phyloP scores from a whole-genome alignment of 768 basidiomycete species.

The Phylloporus arenicola region DNA sequence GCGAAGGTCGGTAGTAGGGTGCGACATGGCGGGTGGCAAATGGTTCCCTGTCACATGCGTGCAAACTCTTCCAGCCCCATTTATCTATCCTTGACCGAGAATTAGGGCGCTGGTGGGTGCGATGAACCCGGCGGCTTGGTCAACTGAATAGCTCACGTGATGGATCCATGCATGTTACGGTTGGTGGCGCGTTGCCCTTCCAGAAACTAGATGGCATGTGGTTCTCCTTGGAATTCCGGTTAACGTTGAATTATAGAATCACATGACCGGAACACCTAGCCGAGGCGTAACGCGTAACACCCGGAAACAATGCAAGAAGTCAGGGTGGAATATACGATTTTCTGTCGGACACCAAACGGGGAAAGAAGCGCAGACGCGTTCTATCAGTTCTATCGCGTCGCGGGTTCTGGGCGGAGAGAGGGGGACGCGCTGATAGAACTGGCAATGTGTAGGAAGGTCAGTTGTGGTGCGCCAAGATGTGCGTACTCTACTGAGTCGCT shows the following conservation, averaged over 20 bases:
- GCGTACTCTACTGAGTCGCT: too few species aligned
- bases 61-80: not conserved
- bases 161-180: not conserved
- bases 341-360: not conserved
- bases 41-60: not conserved
- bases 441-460: not conserved
- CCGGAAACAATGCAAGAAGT: not conserved
- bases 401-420: not conserved
- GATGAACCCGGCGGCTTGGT: not conserved
- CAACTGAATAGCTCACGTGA: not conserved
- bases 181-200: not conserved
- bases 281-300: not conserved
- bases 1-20: too few species aligned
- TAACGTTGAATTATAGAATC: not conserved
- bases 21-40: too few species aligned
- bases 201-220: not conserved
- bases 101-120: not conserved
- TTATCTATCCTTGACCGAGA: not conserved
- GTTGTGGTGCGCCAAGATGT: too few species aligned
- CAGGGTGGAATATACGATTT: not conserved
- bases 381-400: not conserved
- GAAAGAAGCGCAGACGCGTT: not conserved
- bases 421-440: not conserved
- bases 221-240: not conserved
- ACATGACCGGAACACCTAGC: not conserved